These are phyloP conservation scores for Blastocladiella britannica DNA, from an alignment of 192 early-diverging fungal species.

Conservation along the genomic window DNA sequence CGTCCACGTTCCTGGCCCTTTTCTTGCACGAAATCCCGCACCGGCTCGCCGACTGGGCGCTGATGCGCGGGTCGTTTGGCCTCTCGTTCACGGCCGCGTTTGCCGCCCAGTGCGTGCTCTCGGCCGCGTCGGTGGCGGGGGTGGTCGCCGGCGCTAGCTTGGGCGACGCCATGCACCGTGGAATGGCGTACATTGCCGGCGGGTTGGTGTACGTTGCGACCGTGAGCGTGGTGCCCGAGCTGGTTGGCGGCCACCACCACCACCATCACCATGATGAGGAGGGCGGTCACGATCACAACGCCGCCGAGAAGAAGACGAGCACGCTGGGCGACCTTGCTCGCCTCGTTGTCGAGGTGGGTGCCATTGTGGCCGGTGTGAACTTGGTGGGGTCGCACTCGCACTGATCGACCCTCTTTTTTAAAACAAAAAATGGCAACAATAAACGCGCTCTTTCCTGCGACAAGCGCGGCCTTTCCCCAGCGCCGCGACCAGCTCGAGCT, in stretches of 20 bases:
- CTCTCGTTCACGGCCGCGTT: not conserved
- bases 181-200: constrained; percentile 11
- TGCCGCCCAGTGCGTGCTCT: not conserved
- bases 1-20: constrained; percentile 63
- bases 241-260: constrained; percentile 16
- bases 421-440: no score
- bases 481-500: no score
- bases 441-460: no score
- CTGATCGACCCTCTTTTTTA: no score
- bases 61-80: constrained; percentile 20
- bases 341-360: not conserved
- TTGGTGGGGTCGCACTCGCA: no score
- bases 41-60: constrained; percentile 74
- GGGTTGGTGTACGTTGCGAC: constrained; percentile 75
- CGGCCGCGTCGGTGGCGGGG: not conserved
- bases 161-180: not conserved
- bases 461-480: no score
- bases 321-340: not conserved
- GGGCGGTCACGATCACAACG: not conserved
- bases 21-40: constrained; percentile 82
- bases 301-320: not conserved
- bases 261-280: not conserved
- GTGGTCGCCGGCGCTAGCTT: not conserved
- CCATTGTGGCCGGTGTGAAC: not conserved
- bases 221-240: constrained; percentile 62